Percentiles rank a stretch among this genome's conserved stretches.
These are phyloP conservation scores for Wickerhamomyces ciferrii DNA, from an alignment of 805 yeast species.

Conservation along the genomic window DNA sequence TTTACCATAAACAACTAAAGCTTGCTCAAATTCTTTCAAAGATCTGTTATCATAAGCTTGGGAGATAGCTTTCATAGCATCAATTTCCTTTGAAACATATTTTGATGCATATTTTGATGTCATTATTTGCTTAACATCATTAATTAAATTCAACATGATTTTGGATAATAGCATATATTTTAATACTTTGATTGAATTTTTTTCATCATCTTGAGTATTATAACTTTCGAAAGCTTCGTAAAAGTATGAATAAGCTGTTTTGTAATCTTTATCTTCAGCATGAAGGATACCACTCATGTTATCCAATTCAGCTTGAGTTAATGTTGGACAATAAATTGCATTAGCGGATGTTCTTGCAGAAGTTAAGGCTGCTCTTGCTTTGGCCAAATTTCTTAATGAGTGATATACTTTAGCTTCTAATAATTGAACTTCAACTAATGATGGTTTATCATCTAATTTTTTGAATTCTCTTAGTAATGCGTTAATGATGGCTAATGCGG, in stretches of 20 bases:
- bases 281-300: slow-evolving; percentile 92
- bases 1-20: slow-evolving; percentile 59
- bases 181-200: slow-evolving; percentile 69
- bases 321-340: slow-evolving; percentile 91
- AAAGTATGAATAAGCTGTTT: slow-evolving; percentile 93
- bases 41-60: slow-evolving; percentile 87
- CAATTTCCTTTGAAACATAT: slow-evolving; percentile 79
- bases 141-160: slow-evolving; percentile 84
- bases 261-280: slow-evolving; percentile 95
- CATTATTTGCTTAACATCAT: slow-evolving; percentile 78
- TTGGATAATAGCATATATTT: slow-evolving; percentile 92
- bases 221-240: slow-evolving; percentile 93
- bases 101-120: slow-evolving; percentile 68
- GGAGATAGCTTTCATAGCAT: slow-evolving; percentile 93
- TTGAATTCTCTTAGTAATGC: slow-evolving; percentile 79
- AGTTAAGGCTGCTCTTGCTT: slow-evolving; percentile 87
- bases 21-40: slow-evolving; percentile 84
- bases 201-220: slow-evolving; percentile 50
- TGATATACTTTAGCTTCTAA: slow-evolving; percentile 88
- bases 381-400: slow-evolving; percentile 84
- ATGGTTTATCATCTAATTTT: slow-evolving; percentile 90
- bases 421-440: slow-evolving; percentile 91
- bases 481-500: slow-evolving; percentile 68
- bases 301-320: slow-evolving; percentile 89
- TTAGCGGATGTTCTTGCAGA: slow-evolving; percentile 98